Base-by-base conservation (phyloP, 306 rosid species). In the Malus orientalis region DNA sequence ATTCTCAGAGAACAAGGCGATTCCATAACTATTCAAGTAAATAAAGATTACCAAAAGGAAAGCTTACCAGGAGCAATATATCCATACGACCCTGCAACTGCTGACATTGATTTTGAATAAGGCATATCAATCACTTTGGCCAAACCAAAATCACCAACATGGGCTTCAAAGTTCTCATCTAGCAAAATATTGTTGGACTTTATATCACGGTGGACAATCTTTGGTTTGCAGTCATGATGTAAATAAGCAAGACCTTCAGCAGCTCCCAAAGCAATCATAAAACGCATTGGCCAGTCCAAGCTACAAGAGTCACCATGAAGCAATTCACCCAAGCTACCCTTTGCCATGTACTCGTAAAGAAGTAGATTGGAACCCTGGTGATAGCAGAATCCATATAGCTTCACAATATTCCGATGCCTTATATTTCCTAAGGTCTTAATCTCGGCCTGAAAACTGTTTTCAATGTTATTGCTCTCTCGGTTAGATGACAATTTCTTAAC, bases 111-210 rank as follows among this genome's bases (percentile, higher is more conserved):
- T 76, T 96, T 96, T 22, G 99, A 96, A 71, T 87, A 93, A 20
- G 98, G 98, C 99, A 96, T 92, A 84, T 96, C 99, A 76, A 96
- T 87, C 58, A 96, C 97, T 88, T 96, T 93, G 13, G 98, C 99
- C 86, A 92, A 86, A 78, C 99, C 99, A 75, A 96, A 93, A 82
- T 96, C 99, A 82, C 99, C 99, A 29, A 96, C 99, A 80, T 96
- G 99, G 4, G 98, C 96, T 91, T 91, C 99, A 27, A 87, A 91
- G 53, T 86, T 88, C 54, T 89, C 93, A 71, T 96, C 97, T 27
- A 92, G 92, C 11, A 96, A 88, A 85, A 93, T 96, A 81, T 96
- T 96, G 70, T 90, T 96, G 20, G 99, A 92, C 74, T 93, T 96
- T 74, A 96, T 96, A 77, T 96, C 99, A 0, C 98, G 98, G 82